Percentiles rank a stretch among this genome's conserved stretches.
phyloP scores from a whole-genome alignment of 805 yeast genomes.

The Wickerhamomyces hampshirensis region DNA sequence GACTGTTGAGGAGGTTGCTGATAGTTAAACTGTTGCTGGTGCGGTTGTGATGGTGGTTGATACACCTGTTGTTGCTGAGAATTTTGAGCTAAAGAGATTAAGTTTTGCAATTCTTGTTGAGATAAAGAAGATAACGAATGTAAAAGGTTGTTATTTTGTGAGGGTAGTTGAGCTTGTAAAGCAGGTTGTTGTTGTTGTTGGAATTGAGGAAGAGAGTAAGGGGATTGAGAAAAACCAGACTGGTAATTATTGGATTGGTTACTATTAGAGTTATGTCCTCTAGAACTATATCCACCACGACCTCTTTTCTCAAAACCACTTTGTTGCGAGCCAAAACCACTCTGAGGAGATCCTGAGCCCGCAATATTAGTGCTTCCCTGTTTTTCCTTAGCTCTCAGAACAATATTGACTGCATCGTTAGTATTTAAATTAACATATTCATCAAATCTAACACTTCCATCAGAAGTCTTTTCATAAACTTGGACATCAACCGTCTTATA shows the following conservation, averaged over 20 bases:
- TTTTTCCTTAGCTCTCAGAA: slow-evolving; percentile 37
- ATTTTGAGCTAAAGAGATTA: neutral
- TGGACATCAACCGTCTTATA: slow-evolving; percentile 59
- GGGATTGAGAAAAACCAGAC: too few species aligned
- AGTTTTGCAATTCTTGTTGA: neutral
- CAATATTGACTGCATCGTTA: slow-evolving; percentile 58
- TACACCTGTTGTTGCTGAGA: slow-evolving; percentile 1
- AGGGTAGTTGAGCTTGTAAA: neutral
- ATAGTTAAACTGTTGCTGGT: slow-evolving; percentile 16
- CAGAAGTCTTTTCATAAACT: slow-evolving; percentile 61
- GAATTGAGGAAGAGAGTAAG: too few species aligned
- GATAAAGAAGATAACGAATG: neutral
- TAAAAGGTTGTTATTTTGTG: neutral
- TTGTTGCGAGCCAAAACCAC: too few species aligned
- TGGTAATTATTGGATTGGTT: neutral
- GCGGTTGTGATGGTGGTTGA: slow-evolving; percentile 5
- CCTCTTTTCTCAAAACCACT: neutral
- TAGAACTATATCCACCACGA: neutral
- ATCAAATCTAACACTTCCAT: slow-evolving; percentile 76
- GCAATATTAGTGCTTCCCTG: slow-evolving; percentile 1
- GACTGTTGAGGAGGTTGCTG: slow-evolving; percentile 16
- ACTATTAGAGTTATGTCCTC: slow-evolving; percentile 1
- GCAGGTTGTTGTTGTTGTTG: neutral
- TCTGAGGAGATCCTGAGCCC: slow-evolving; percentile 2
- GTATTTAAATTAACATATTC: slow-evolving; percentile 71